Base-by-base conservation (phyloP, 2,329 filamentous ascomycete species). In the Cladosporium cucumerinum region DNA sequence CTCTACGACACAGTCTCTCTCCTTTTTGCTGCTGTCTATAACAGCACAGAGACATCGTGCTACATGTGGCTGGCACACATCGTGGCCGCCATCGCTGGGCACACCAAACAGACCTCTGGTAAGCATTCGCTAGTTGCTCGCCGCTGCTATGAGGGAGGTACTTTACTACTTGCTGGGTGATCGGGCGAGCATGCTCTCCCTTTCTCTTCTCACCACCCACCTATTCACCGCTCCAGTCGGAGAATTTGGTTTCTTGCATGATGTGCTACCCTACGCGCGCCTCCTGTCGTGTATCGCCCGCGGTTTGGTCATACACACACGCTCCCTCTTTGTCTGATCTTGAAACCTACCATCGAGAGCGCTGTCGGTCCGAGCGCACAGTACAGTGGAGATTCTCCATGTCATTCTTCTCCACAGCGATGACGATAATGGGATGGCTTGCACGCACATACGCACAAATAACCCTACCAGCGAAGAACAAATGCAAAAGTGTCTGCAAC, bases 211-310 rank as follows among this genome's bases (percentile, higher is more conserved):
- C n/a, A 21, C 55, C 30, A 36, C 30, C 55, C 36, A 43, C 55
- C 30, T 46, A 58, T 58, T 58, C 55, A 58, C 55, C 55, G 55
- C 55, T 28, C 60, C 60, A 62, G 60, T 62, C 60, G 60, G 60
- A 55, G 60, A 62, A 62, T 62, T 62, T 62, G 60, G 60, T 55
- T 51, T 36, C 32, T 46, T 39, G 60, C 60, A 55, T 43, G 23
- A 46, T 55, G 60, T 62, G 49, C 60, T 28, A 62, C 60, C 60
- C 30, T 61, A 28, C 32, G 25, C 25, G 59, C 48, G 48, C 59
- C 43, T 61, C 48, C 49, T 51, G 60, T 54, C 48, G 32, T 39
- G 60, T 43, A n/a, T 43, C 34, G 28, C 43, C 46, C 58, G 58
- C n/a, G 25, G 46, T 4, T 28, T 61, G 58, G 58, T 51, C 58